A percentile compares a stretch with the other conserved stretches of the same genome.
These are phyloP conservation scores for Gentiana straminea DNA, from an alignment of 257 asterid species.

Conservation along the genomic window DNA sequence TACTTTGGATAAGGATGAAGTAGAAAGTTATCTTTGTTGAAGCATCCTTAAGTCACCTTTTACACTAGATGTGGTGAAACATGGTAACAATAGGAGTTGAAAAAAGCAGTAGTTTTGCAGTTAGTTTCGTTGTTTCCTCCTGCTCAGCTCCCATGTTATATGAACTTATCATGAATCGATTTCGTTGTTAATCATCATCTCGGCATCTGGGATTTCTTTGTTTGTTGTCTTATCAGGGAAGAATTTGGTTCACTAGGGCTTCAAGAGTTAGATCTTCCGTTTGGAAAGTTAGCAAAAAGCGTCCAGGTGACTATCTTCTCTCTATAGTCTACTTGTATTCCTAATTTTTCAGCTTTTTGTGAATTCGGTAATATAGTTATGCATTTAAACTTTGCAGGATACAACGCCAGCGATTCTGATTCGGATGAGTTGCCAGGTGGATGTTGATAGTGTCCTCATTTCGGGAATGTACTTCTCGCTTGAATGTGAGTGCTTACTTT, in stretches of 20 bases:
- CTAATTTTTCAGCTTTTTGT: neutral
- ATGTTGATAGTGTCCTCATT: slow-evolving; percentile 16
- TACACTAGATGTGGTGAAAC: no score
- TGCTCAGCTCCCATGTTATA: no score
- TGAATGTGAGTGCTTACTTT: slow-evolving; percentile 17
- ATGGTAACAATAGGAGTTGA: no score
- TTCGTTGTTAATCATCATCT: no score
- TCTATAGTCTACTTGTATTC: neutral
- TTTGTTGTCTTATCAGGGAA: slow-evolving; percentile 35
- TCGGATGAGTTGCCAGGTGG: slow-evolving; percentile 35
- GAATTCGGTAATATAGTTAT: neutral
- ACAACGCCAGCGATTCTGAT: slow-evolving; percentile 76
- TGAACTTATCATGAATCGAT: no score
- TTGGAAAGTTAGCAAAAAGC: slow-evolving; percentile 66
- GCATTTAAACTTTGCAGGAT: slow-evolving; percentile 30
- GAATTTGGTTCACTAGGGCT: slow-evolving; percentile 54
- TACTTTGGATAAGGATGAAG: no score
- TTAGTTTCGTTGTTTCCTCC: no score
- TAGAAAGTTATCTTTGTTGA: no score
- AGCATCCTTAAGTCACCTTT: no score
- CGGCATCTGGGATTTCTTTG: slow-evolving; percentile 5
- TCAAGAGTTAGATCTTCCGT: slow-evolving; percentile 55
- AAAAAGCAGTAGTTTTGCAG: no score
- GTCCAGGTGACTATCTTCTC: slow-evolving; percentile 46
- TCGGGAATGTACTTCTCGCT: slow-evolving; percentile 7